Conservation (phyloP, 1,284 basidiomycete genomes). For the Naganishia albida region DNA sequence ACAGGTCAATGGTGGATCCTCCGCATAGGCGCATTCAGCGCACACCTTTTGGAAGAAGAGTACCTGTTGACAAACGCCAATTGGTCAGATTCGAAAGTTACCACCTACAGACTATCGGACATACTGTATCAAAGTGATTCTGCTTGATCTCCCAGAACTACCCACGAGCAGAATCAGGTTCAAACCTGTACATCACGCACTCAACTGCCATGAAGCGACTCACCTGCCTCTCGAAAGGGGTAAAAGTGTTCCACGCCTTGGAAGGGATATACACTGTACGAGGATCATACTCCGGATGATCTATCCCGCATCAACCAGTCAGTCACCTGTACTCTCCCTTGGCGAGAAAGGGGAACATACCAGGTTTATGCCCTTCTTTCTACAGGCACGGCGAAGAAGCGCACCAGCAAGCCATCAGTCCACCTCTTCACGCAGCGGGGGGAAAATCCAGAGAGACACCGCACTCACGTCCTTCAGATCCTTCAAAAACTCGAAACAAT, state of each 20-base stretch:
- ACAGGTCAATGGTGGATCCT: no score
- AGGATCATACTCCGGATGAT: conserved; percentile 83
- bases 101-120: background rate
- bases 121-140: conserved; percentile 79
- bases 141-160: conserved; percentile 98
- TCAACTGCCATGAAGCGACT: conserved; percentile 33
- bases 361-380: conserved; percentile 80
- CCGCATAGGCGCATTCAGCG: conserved; percentile 35
- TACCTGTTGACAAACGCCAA: conserved; percentile 58
- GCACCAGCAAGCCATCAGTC: background rate
- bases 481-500: conserved; percentile 77
- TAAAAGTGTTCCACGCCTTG: conserved; percentile 78
- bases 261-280: conserved; percentile 82
- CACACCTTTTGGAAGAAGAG: conserved; percentile 96
- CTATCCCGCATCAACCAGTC: conserved; percentile 6
- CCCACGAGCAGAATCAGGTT: conserved; percentile 18
- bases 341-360: conserved; percentile 42
- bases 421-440: no score
- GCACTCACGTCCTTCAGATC: conserved; percentile 70
- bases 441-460: background rate
- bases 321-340: background rate
- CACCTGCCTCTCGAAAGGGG: conserved; percentile 92
- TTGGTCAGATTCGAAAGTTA: conserved; percentile 42
- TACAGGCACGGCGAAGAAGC: conserved; percentile 48
- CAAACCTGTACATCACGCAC: background rate